These are phyloP conservation scores for Vaccinium vitisidaea DNA, from an alignment of 148 eudicot species.

Conservation along the genomic window DNA sequence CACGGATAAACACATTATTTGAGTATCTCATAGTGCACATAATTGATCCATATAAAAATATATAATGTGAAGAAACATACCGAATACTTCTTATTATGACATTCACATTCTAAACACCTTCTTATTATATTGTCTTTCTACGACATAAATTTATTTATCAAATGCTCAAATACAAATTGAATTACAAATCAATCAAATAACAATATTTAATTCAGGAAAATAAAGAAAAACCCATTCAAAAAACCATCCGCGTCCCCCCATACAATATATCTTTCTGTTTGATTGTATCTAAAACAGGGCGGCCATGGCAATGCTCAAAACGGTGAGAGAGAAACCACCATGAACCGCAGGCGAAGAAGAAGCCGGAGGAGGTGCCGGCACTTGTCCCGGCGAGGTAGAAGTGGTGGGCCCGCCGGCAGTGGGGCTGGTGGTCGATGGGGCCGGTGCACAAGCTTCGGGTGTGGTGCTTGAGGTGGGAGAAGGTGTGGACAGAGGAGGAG, in stretches of 20 bases:
- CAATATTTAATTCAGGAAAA: background rate
- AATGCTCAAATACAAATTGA: background rate
- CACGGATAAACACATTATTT: too few relatives aligned
- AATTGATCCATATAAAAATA: too few relatives aligned
- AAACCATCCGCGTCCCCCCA: background rate
- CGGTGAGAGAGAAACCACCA: slow-evolving; percentile 2
- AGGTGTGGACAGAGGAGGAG: slow-evolving; percentile 7
- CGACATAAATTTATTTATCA: too few relatives aligned
- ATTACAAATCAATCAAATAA: background rate
- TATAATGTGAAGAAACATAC: too few relatives aligned
- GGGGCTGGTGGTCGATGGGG: background rate
- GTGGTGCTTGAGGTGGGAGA: slow-evolving; percentile 7
- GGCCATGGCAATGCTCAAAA: slow-evolving; percentile 3
- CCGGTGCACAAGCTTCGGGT: slow-evolving; percentile 12
- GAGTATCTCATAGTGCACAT: too few relatives aligned
- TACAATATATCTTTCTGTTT: background rate
- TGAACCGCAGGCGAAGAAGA: slow-evolving; percentile 11
- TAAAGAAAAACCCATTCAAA: background rate
- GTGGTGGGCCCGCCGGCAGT: background rate
- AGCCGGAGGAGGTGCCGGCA: background rate
- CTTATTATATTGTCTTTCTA: too few relatives aligned
- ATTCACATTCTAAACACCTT: too few relatives aligned
- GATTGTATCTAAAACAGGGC: background rate
- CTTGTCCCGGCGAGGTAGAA: background rate
- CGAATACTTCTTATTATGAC: too few relatives aligned